These are phyloP conservation scores for Moesziomyces sp. DNA, from an alignment of 1,284 basidiomycete species.

Conservation along the genomic window DNA sequence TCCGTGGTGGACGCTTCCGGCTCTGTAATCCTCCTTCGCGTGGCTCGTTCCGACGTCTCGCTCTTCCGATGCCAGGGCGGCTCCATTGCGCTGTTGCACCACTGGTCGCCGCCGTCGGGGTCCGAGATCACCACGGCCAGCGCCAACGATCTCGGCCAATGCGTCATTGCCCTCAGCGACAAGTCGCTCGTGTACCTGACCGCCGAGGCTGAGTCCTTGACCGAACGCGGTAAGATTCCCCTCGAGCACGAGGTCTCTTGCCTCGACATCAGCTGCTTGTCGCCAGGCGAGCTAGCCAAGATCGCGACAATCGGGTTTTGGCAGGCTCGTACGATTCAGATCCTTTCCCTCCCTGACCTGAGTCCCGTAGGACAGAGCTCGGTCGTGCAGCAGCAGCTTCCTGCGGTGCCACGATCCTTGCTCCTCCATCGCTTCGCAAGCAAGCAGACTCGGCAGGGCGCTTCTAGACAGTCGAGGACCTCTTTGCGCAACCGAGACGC, in stretches of 20 bases:
- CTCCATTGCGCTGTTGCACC: constrained; percentile 2
- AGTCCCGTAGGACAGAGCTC: constrained; percentile 55
- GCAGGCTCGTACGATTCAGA: constrained; percentile 75
- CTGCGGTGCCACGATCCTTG: constrained; percentile 75
- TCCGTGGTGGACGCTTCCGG: constrained; percentile 3
- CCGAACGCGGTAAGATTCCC: constrained; percentile 3
- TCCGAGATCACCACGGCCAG: constrained; percentile 31
- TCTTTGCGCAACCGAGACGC: constrained; percentile 26
- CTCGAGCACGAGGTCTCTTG: constrained; percentile 63
- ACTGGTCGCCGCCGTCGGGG: constrained; percentile 20
- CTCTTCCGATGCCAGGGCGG: constrained; percentile 17
- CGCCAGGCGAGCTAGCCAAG: constrained; percentile 20
- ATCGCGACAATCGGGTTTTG: constrained; percentile 80
- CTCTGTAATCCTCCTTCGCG: constrained; percentile 11
- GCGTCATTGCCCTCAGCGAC: constrained; percentile 76
- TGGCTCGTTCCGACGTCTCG: constrained; percentile 10
- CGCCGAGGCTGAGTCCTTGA: constrained; percentile 69
- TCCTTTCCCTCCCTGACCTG: constrained; percentile 73
- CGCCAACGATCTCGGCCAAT: constrained; percentile 74
- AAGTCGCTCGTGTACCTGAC: constrained; percentile 74
- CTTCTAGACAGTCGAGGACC: constrained; percentile 1
- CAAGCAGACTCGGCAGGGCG: constrained; percentile 2
- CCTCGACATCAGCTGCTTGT: constrained; percentile 64
- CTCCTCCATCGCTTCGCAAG: constrained; percentile 76
- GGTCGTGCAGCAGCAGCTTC: constrained; percentile 20